Base-by-base conservation (phyloP, 179 eudicot species). In the Monotropa hypopitys region DNA sequence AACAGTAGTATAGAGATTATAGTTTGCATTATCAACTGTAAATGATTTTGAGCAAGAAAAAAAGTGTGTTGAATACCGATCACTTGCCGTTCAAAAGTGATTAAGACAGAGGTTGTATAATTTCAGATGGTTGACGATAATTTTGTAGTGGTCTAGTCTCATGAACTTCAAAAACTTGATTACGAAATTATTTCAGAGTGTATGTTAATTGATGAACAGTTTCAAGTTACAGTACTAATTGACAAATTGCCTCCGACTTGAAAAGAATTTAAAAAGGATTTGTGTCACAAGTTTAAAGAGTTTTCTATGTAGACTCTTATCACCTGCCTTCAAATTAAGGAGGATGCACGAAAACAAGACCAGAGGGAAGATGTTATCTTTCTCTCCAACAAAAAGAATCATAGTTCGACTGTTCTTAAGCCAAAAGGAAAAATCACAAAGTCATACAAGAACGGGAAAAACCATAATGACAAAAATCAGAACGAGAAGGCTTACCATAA, bases 341-440 rank as follows among this genome's bases (percentile, higher is more conserved):
- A 80, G 59, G 79, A 73, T 23, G 63, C 78, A 7, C 43, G 57
- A 1, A 78, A 78, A 26, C 68, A 70, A 56, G 80, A 78, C 32
- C 38, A n/a, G 35, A 77, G 54, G 15, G 69, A 54, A 8, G 59
- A 53, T 23, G 67, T 33, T 12, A 8, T 49, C 2, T 28, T 77
- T 67, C 66, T 66, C 32, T 77, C 63, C 28, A 61, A 28, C 38
- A 61, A 21, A 57, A 57, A 21, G 63, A 21, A 57, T 21, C 0
- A 57, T 0, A 5, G 11, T 21, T 57, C 21, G 13, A 20, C 23
- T 5, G 62, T 20, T 0, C 21, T 51, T 2, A 56, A 54, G 7
- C 67, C 18, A 0, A 35, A 33, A 0, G 16, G 32, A 8, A 35
- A 16, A 0, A 38, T 30, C 5, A 7, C 16, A 10, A 56, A 53